Percentiles rank a stretch among this genome's conserved stretches.
phyloP scores from a whole-genome alignment of 768 basidiomycete species.

The Boletus subparvulus region DNA sequence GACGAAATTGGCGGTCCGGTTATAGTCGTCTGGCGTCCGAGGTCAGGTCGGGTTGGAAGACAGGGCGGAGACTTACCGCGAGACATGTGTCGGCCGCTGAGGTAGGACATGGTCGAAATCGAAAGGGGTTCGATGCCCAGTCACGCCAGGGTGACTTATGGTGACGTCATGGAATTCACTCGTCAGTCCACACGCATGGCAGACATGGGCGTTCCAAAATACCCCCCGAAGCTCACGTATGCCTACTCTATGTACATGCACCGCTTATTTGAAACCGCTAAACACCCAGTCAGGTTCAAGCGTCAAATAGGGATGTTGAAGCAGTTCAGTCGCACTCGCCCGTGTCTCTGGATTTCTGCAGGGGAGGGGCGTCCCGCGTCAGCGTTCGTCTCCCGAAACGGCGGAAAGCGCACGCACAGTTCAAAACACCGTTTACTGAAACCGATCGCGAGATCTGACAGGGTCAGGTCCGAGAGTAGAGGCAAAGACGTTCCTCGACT shows the following conservation, averaged over 20 bases:
- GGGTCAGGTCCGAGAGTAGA: slow-evolving; percentile 70
- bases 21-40: neutral
- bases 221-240: no score
- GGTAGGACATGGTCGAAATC: neutral
- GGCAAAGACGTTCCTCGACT: slow-evolving; percentile 78
- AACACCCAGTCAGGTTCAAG: slow-evolving; percentile 71
- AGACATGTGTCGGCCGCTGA: slow-evolving; percentile 9
- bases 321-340: slow-evolving; percentile 72
- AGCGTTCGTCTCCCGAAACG: neutral
- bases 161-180: neutral
- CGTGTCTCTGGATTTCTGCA: slow-evolving; percentile 75
- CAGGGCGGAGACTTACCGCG: neutral
- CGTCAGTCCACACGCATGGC: no score
- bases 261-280: slow-evolving; percentile 39
- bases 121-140: neutral
- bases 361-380: neutral
- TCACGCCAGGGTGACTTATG: no score
- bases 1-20: neutral
- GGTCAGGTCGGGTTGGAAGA: neutral
- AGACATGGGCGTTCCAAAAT: no score
- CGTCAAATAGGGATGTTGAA: slow-evolving; percentile 69
- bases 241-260: neutral
- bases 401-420: slow-evolving; percentile 43
- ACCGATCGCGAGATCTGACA: slow-evolving; percentile 73
- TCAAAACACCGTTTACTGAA: slow-evolving; percentile 85